A percentile compares a stretch with the other conserved stretches of the same genome.
Evolutionary conservation across 73 alveolate genomes (phyloP).

Genomic region (Uronychia binucleata): DNA sequence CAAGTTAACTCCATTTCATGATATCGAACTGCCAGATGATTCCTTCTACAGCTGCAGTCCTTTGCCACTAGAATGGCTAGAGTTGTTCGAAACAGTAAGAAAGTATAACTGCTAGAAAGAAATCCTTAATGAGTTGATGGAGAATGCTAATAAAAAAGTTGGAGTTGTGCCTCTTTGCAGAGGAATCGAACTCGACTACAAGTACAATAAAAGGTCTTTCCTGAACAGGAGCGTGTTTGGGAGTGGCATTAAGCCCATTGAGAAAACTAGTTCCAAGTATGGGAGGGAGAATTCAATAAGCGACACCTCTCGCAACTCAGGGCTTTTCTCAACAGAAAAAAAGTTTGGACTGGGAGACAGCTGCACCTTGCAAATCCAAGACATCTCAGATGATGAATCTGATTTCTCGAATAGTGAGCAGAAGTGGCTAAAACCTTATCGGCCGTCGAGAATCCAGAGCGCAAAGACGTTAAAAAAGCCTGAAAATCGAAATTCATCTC

Average conservation of each 20-base stretch:
- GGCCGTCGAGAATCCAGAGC: neutral
- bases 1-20: conserved; percentile 53
- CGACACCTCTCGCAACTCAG: neutral
- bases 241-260: neutral
- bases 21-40: conserved; percentile 75
- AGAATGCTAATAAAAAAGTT: too few relatives aligned
- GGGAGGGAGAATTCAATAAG: neutral
- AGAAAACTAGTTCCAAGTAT: neutral
- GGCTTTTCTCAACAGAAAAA: neutral
- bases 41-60: conserved; percentile 72
- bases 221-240: conserved; percentile 10
- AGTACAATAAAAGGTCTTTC: neutral
- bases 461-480: neutral
- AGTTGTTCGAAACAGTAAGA: conserved; percentile 47
- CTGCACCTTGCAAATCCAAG: neutral
- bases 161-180: neutral
- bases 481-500: too few relatives aligned
- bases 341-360: neutral
- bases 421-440: neutral
- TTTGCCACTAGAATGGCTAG: conserved; percentile 81
- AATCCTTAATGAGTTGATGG: neutral
- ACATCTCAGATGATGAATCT: neutral
- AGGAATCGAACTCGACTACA: conserved; percentile 1
- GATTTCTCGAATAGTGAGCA: neutral
- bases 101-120: neutral